Conservation (phyloP, 1,284 basidiomycete genomes). For the Cryptococcus wingfieldii region DNA sequence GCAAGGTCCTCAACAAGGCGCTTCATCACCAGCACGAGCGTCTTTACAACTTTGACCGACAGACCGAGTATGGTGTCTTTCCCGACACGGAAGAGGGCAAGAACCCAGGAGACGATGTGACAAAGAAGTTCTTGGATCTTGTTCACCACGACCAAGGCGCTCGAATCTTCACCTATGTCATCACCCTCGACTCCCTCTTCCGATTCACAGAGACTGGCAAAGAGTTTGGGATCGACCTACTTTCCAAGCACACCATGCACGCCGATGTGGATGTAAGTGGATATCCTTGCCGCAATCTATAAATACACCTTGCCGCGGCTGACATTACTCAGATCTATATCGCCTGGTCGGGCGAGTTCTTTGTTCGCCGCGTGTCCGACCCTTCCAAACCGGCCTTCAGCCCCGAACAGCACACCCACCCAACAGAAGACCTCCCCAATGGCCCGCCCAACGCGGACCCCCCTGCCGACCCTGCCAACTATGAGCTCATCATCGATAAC, state of each 20-base stretch:
- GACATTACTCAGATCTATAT: conserved; percentile 32
- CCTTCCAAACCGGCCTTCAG: conserved; percentile 30
- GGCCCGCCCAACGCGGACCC: conserved; percentile 26
- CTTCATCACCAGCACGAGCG: conserved; percentile 52
- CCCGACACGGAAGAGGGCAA: conserved; percentile 11
- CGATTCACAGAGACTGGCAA: conserved; percentile 56
- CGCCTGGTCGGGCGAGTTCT: conserved; percentile 44
- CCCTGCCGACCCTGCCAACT: conserved; percentile 40
- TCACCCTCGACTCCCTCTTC: conserved; percentile 53
- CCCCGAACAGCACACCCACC: conserved; percentile 36
- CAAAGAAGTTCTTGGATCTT: conserved; percentile 52
- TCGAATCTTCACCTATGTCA: conserved; percentile 53
- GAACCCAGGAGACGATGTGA: conserved; percentile 38
- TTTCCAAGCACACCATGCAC: conserved; percentile 57
- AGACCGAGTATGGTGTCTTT: conserved; percentile 48
- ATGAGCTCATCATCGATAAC: conserved; percentile 56
- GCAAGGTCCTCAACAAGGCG: conserved; percentile 48
- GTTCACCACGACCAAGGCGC: conserved; percentile 51
- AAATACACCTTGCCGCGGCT: not conserved
- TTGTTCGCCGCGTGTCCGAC: conserved; percentile 30
- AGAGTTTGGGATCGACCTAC: conserved; percentile 53
- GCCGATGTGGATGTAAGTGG: conserved; percentile 50
- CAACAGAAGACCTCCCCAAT: conserved; percentile 29
- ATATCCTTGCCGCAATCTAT: too few species aligned
- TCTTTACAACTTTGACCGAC: conserved; percentile 52